These are phyloP conservation scores for Saccharomyces pastorianus DNA, from an alignment of 1,139 yeast species.

Conservation along the genomic window DNA sequence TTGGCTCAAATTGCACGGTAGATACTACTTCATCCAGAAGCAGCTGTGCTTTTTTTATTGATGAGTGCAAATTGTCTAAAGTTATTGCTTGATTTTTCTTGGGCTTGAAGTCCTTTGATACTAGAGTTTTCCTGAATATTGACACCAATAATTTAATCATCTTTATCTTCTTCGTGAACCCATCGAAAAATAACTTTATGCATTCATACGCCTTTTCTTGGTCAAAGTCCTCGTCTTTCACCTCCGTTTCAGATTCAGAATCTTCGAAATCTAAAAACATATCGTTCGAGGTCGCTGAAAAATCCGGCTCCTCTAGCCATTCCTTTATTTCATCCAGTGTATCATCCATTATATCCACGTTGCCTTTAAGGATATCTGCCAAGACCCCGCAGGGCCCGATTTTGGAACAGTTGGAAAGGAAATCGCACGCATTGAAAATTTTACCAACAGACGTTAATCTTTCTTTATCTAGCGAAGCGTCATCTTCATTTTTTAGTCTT, in stretches of 20 bases:
- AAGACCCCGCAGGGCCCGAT: constrained; percentile 48
- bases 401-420: constrained; percentile 34
- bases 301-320: constrained; percentile 54
- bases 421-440: constrained; percentile 56
- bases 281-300: constrained; percentile 4
- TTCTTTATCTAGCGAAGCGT: constrained; percentile 22
- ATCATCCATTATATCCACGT: constrained; percentile 47
- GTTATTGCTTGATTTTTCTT: background rate
- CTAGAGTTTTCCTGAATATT: constrained; percentile 48
- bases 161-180: constrained; percentile 48
- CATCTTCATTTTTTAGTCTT: constrained; percentile 20
- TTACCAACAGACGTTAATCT: constrained; percentile 55
- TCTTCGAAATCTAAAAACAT: constrained; percentile 28
- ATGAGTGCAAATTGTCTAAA: background rate
- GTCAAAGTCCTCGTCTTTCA: constrained; percentile 25
- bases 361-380: constrained; percentile 39
- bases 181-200: constrained; percentile 37
- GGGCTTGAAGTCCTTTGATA: background rate
- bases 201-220: constrained; percentile 31
- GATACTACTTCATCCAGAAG: background rate
- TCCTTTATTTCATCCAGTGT: constrained; percentile 59
- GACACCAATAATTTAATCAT: constrained; percentile 46
- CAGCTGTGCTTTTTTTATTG: background rate
- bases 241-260: constrained; percentile 30
- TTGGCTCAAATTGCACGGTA: background rate